A percentile compares a stretch with the other conserved stretches of the same genome.
phyloP scores from a whole-genome alignment of 164 flowering plant species.

The Vitis amurensis region DNA sequence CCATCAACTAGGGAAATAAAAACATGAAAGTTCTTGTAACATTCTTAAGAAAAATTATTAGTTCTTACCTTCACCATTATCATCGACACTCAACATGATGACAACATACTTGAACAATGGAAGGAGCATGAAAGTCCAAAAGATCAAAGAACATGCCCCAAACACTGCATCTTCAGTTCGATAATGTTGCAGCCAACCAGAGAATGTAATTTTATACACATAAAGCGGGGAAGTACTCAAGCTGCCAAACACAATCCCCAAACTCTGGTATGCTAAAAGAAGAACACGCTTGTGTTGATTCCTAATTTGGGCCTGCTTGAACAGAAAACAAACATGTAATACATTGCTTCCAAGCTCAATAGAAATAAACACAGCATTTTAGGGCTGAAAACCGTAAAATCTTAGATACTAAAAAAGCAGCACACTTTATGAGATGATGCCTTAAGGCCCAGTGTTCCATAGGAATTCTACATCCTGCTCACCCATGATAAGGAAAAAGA shows the following conservation, averaged over 20 bases:
- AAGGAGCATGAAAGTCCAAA: constrained; percentile 72
- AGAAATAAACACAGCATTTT: no score
- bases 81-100: constrained; percentile 61
- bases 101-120: constrained; percentile 65
- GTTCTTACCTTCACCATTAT: constrained; percentile 72
- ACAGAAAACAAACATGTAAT: not conserved
- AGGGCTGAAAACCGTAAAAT: no score
- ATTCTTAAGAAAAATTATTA: not conserved
- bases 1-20: not conserved
- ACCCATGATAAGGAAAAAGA: no score
- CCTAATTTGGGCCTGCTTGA: constrained; percentile 39
- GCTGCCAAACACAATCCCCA: constrained; percentile 69
- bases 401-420: no score
- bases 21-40: not conserved
- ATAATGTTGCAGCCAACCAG: constrained; percentile 38
- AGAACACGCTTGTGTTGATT: constrained; percentile 26
- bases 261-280: constrained; percentile 68
- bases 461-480: no score
- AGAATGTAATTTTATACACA: constrained; percentile 59
- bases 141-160: constrained; percentile 73
- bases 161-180: constrained; percentile 57
- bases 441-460: no score
- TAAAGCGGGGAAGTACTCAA: constrained; percentile 77
- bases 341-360: no score
- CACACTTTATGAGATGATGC: no score